Conservation (phyloP, 768 basidiomycete species). For the Panaeolus cyanescens region DNA sequence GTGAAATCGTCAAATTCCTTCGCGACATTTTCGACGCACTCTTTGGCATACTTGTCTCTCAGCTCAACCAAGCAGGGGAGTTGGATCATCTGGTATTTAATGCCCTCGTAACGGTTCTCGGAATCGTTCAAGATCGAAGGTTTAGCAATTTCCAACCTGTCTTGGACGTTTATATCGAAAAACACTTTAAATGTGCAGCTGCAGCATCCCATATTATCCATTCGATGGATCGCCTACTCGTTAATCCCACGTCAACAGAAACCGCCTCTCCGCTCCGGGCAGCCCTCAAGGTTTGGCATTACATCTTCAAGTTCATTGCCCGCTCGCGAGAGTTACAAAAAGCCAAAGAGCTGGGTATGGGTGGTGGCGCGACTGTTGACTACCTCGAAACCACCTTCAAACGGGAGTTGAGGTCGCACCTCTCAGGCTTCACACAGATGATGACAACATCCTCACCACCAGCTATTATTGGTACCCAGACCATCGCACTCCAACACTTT, state of each 20-base stretch:
- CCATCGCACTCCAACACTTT: slow-evolving; percentile 91
- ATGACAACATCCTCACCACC: slow-evolving; percentile 80
- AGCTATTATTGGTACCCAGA: slow-evolving; percentile 95
- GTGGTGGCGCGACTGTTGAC: slow-evolving; percentile 80
- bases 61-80: slow-evolving; percentile 71
- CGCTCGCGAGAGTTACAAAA: slow-evolving; percentile 90
- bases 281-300: slow-evolving; percentile 95
- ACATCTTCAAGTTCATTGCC: slow-evolving; percentile 93
- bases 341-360: slow-evolving; percentile 75
- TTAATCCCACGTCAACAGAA: slow-evolving; percentile 69
- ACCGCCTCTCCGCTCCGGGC: slow-evolving; percentile 80
- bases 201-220: slow-evolving; percentile 85
- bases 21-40: slow-evolving; percentile 91
- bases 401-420: slow-evolving; percentile 75
- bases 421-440: slow-evolving; percentile 83
- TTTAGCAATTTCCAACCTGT: slow-evolving; percentile 96
- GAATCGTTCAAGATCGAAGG: slow-evolving; percentile 90
- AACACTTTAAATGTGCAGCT: slow-evolving; percentile 80
- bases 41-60: slow-evolving; percentile 84
- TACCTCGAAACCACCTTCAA: slow-evolving; percentile 87
- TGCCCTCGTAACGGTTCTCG: slow-evolving; percentile 87
- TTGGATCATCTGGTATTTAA: slow-evolving; percentile 89
- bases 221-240: slow-evolving; percentile 83
- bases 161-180: slow-evolving; percentile 89
- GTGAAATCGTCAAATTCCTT: slow-evolving; percentile 92